phyloP scores from a whole-genome alignment of 345 rosid species.

The Dipteronia dyeriana region DNA sequence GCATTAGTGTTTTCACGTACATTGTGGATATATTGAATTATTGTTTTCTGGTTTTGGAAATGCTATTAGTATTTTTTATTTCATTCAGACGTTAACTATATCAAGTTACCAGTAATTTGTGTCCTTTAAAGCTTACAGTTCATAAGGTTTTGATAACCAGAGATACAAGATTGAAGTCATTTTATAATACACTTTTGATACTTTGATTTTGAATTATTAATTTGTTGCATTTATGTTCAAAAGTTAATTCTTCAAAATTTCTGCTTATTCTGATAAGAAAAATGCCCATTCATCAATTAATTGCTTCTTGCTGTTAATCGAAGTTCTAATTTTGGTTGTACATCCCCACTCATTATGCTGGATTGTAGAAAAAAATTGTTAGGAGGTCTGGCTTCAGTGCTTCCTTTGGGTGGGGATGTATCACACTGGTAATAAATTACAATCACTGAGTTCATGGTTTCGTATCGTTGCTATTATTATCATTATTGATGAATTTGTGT shows the following conservation, averaged over 20 bases:
- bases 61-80: too few relatives aligned
- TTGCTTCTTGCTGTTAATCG: not conserved
- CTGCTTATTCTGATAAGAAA: not conserved
- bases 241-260: not conserved
- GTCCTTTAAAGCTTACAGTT: not conserved
- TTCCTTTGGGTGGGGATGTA: not conserved
- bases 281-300: not conserved
- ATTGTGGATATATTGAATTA: not conserved
- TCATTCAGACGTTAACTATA: not conserved
- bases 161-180: not conserved
- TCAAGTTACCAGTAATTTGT: not conserved
- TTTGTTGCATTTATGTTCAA: not conserved
- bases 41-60: not conserved
- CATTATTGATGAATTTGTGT: not conserved
- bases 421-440: too few relatives aligned
- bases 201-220: not conserved
- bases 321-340: not conserved
- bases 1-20: not conserved
- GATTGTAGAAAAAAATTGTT: too few relatives aligned
- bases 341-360: too few relatives aligned
- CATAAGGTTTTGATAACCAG: not conserved
- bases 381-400: not conserved
- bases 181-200: not conserved
- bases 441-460: too few relatives aligned
- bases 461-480: not conserved